Evolutionary conservation across 352 stramenopile species (phyloP).

Genomic region (Pythium scleroteichum): DNA sequence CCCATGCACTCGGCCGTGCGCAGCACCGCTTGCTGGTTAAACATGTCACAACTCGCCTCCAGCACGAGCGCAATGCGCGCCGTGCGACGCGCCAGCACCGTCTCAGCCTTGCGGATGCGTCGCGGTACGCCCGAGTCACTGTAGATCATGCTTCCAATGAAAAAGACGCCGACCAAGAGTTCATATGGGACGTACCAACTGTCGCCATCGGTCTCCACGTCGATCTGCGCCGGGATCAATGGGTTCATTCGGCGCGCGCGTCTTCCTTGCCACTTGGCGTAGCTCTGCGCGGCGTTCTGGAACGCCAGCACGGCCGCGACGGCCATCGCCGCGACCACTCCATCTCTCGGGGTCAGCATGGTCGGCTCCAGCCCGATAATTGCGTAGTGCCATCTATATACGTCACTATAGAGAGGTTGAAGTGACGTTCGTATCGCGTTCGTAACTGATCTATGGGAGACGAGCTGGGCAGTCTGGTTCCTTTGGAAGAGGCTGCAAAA

Average conservation of each 20-base stretch:
- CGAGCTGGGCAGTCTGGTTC: too few species aligned
- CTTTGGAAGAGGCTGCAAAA: too few species aligned
- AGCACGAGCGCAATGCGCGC: conserved; percentile 42
- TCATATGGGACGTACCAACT: conserved; percentile 8
- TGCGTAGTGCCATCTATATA: too few species aligned
- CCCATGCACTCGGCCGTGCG: conserved; percentile 61
- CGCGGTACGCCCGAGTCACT: conserved; percentile 26
- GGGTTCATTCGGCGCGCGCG: conserved; percentile 20
- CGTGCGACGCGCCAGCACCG: conserved; percentile 39
- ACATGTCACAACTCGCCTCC: conserved; percentile 40
- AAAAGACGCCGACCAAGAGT: too few species aligned
- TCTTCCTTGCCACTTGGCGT: conserved; percentile 21
- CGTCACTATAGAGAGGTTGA: neutral
- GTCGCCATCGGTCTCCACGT: conserved; percentile 18
- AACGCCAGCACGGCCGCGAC: conserved; percentile 24
- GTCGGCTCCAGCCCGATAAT: too few species aligned
- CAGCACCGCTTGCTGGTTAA: conserved; percentile 42
- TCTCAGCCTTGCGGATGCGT: conserved; percentile 39
- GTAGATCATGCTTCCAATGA: too few species aligned
- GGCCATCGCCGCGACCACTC: conserved; percentile 20
- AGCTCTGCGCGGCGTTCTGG: conserved; percentile 23
- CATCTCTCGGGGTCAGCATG: conserved; percentile 30
- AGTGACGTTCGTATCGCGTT: neutral
- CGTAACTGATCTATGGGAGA: neutral
- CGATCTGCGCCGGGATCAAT: conserved; percentile 32